Base-by-base conservation (phyloP, 257 asterid species). In the Solanum corneliomulleri region DNA sequence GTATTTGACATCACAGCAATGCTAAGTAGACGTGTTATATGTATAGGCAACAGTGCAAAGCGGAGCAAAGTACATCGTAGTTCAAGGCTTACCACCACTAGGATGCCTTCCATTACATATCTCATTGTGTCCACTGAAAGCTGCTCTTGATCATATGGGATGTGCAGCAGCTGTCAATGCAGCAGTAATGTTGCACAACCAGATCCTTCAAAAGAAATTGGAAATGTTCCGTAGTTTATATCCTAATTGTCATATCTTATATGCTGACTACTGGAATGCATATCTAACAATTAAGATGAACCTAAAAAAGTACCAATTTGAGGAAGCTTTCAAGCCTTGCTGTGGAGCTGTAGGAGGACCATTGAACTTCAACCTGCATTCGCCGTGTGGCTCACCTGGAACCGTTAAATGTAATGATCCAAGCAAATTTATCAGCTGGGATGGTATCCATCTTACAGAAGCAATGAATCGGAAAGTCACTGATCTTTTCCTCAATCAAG, bases 81-180 rank as follows among this genome's bases (percentile, higher is more conserved):
- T 92, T 49, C 93, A 88, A 88, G 95, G 93, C 27, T 85, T 92
- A 42, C 95, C 93, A 33, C 94, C 93, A 1, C 75, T 93, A 58
- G 94, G 93, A n/a, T 93, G 95, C 89, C 88, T 91, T 85, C 92
- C 94, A 2, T 39, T 89, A 9, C 89, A 71, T 84, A 83, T 90
- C 58, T 84, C 92, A 4, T 64, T 83, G 66, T 42, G 87, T 69
- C 77, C 91, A 29, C 2, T n/a, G 47, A 68, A 71, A 71, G 39
- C 45, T 47, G n/a, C 15, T 10, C 88, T 52, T 5, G 91, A 93
- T 60, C 41, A 78, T n/a, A 84, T 88, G 90, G 93, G 94, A 21
- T 93, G 95, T 66, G 75, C 84, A 11, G 82, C 89, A 29, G 64
- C 86, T 41, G 87, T 87, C 84, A 93, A 93, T 84, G 21, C 27